A percentile compares a stretch with the other conserved stretches of the same genome.
Evolutionary conservation across 208 protist genomes (phyloP).

Genomic region (Acanthamoeba lenticulata): DNA sequence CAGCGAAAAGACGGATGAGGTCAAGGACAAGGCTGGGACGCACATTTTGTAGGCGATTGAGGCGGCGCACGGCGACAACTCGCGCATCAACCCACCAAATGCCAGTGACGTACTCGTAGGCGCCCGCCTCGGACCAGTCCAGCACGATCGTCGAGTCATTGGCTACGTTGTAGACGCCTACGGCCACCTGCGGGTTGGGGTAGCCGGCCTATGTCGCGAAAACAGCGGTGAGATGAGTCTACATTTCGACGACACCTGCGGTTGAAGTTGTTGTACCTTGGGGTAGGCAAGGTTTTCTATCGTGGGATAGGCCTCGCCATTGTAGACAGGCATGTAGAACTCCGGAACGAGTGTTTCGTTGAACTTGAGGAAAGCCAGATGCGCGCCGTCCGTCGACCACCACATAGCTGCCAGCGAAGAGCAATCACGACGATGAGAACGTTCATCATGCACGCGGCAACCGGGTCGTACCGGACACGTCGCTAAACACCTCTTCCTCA

Average conservation of each 20-base stretch:
- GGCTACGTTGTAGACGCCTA: slow-evolving; percentile 1
- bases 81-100: neutral
- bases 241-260: neutral
- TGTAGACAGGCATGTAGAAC: neutral
- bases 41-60: slow-evolving; percentile 35
- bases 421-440: neutral
- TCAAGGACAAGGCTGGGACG: neutral
- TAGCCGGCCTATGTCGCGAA: neutral
- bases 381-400: slow-evolving; percentile 35
- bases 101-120: neutral
- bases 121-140: neutral
- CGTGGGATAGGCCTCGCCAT: neutral
- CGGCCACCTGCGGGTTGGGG: neutral
- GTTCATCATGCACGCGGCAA: neutral
- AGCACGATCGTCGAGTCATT: neutral
- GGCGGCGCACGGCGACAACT: neutral
- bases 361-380: slow-evolving; percentile 31
- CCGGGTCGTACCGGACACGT: neutral
- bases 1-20: neutral
- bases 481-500: slow-evolving; percentile 8
- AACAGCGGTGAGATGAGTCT: neutral
- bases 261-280: neutral
- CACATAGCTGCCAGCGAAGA: slow-evolving; percentile 11
- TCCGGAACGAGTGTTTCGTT: neutral
- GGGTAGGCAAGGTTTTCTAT: slow-evolving; percentile 5